phyloP scores from a whole-genome alignment of 2,329 filamentous ascomycete genomes.

The Penicillium sp. region DNA sequence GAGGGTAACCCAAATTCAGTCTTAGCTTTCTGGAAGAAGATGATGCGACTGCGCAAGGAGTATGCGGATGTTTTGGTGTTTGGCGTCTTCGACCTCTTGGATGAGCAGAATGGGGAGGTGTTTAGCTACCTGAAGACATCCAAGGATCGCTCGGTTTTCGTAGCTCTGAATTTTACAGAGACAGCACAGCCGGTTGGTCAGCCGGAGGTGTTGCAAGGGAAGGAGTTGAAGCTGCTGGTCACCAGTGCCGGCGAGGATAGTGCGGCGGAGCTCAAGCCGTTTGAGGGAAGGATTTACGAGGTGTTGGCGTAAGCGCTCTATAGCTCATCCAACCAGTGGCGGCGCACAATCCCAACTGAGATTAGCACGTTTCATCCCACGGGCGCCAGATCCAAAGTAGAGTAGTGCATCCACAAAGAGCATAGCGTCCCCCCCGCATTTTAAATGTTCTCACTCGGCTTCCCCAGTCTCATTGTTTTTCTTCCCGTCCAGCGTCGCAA shows the following conservation, averaged over 20 bases:
- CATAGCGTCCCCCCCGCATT: not conserved
- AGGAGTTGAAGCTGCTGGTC: conserved; percentile 28
- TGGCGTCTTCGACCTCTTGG: conserved; percentile 64
- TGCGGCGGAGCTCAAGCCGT: conserved; percentile 32
- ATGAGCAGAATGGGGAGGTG: conserved; percentile 54
- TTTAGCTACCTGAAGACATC: conserved; percentile 48
- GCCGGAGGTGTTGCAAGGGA: not conserved
- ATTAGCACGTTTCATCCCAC: not conserved
- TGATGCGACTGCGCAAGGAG: conserved; percentile 63
- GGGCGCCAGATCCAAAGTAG: too few relatives aligned
- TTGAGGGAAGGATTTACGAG: conserved; percentile 40
- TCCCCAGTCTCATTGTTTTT: conserved; percentile 1
- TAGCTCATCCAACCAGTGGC: not conserved
- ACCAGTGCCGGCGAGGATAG: conserved; percentile 27
- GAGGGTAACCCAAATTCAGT: conserved; percentile 51
- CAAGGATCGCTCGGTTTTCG: conserved; percentile 7
- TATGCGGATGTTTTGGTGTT: conserved; percentile 69
- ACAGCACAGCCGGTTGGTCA: not conserved
- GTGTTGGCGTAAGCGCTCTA: not conserved
- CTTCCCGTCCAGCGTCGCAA: not conserved
- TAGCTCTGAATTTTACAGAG: conserved; percentile 26
- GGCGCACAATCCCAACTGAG: not conserved
- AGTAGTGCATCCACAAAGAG: not conserved
- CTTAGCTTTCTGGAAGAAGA: conserved; percentile 63
- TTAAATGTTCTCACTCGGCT: not conserved